Percentiles rank a stretch among this genome's conserved stretches.
These are phyloP conservation scores for Eutypa lata DNA, from an alignment of 2,329 filamentous ascomycete species.

Conservation along the genomic window DNA sequence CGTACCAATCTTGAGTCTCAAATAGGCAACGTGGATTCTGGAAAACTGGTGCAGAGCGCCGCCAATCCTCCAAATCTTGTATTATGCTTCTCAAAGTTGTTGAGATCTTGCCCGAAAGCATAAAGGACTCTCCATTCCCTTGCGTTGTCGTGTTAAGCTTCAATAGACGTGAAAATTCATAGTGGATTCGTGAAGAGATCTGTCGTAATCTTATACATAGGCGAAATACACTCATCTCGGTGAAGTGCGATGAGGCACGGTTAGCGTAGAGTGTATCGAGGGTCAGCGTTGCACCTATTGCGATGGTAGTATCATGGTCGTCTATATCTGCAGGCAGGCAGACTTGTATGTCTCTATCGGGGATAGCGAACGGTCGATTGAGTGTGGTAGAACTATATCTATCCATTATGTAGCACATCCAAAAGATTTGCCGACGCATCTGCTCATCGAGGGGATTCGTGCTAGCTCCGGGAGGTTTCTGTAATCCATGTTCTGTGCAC, in stretches of 20 bases:
- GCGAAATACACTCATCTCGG: not conserved
- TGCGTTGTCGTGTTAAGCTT: not conserved
- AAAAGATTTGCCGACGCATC: constrained; percentile 27
- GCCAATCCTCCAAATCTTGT: not conserved
- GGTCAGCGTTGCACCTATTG: not conserved
- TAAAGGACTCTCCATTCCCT: not conserved
- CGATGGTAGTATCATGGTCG: constrained; percentile 4
- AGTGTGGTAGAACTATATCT: constrained; percentile 28
- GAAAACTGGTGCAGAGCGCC: not conserved
- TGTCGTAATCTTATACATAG: not conserved
- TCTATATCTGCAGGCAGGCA: constrained; percentile 27
- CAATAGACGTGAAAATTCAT: not conserved
- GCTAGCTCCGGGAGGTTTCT: not conserved
- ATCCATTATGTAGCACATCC: constrained; percentile 29
- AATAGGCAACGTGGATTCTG: not conserved
- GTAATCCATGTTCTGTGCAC: constrained; percentile 1
- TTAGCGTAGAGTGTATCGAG: not conserved
- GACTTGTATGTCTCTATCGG: constrained; percentile 26
- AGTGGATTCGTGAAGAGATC: not conserved
- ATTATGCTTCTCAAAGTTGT: not conserved
- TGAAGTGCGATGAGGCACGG: not conserved
- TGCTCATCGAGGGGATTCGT: constrained; percentile 13
- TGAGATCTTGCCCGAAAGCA: not conserved
- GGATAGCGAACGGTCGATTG: constrained; percentile 28
- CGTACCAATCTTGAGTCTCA: not conserved